Base-by-base conservation (phyloP, 352 stramenopile genomes). In the Saprolegnia diclina region DNA sequence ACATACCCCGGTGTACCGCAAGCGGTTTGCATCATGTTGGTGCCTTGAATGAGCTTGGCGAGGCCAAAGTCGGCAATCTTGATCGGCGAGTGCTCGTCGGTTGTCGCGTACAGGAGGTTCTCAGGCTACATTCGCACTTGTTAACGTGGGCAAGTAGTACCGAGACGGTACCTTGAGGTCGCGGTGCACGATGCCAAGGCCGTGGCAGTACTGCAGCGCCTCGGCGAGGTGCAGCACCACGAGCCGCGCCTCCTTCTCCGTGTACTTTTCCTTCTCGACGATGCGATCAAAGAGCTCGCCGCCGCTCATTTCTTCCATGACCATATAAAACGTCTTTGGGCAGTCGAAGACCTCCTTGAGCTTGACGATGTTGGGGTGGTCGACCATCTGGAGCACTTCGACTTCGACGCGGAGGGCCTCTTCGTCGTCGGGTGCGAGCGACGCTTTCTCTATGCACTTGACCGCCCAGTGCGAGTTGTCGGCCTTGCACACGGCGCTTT, bases 1-100 rank as follows among this genome's bases (percentile, higher is more conserved):
- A 98, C 94, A 79, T 98, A 99, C 1, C 95, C 95, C 0, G 95
- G 95, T 44, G 95, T 99, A 29, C 96, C 96, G 74, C 95, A 98
- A 61, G 96, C 93, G 6, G 94, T 98, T 48, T 94, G 94, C 73
- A 99, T 91, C 68, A 91, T 86, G 42, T 86, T 96, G 87, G 98
- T 89, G 50, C 91, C 90, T 64, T 92, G 89, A 45, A 98, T 83
- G 48, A 97, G 84, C 73, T 97, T 97, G 32, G 84, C 83, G 4
- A 97, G 76, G 2, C 90, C 90, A 77, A 97, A 97, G 73, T 96
- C 90, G 38, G 88, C 87, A 56, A 97, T 95, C 73, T 98, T 98
- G 73, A 99, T 96, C 64, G 95, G 80, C 0, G 94, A 85, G 57
- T 97, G 78, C 18, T 98, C 81, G 22, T 95, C 85, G 11, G 77